Base-by-base conservation (phyloP, 371 early-diverging fungal species). In the Apophysomyces variabilis region DNA sequence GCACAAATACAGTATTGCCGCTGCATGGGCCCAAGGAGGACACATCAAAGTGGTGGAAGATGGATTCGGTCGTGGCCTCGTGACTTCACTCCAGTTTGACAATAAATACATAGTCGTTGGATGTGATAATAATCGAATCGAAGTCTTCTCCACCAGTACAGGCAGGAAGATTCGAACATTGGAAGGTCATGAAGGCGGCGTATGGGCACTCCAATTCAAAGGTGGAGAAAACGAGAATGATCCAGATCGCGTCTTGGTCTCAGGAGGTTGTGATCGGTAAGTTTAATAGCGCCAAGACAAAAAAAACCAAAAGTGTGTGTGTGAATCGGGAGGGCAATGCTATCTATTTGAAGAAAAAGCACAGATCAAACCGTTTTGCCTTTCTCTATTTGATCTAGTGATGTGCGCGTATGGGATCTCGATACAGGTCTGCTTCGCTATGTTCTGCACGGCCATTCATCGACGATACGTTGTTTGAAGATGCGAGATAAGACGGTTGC, bases 111-210 rank as follows among this genome's bases (percentile, higher is more conserved):
- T 95, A 66, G 93, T 93, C 7, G 89, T 91, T 6, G 95, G 94
- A 57, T 92, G 93, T 36, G 95, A 95, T 67, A 93, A 94, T 65
- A 86, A 88, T 68, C 83, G 89, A 7, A 93, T 94, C 64, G 90
- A 93, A 64, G 87, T 95, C 38, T 95, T 92, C 80, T 92, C 91
- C 73, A 89, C 90, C 16, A 75, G 75, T 7, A 86, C 89, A 18
- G 93, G 93, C 0, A 74, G 79, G n/a, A 76, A 89, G 38, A 69
- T 87, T 36, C 81, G 89, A 65, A 86, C 87, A 16, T 78, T 96
- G n/a, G 83, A 83, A 47, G 96, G 96, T 1, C 98, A 97, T 78
- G 88, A 88, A 58, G 96, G 96, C 14, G 96, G 98, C 43, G 95
- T 97, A 1, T 97, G 98, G 98, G 93, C 95, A 12, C 83, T 97